phyloP scores from a whole-genome alignment of 2,329 filamentous ascomycete species.

The Cucurbitaria berberidis region DNA sequence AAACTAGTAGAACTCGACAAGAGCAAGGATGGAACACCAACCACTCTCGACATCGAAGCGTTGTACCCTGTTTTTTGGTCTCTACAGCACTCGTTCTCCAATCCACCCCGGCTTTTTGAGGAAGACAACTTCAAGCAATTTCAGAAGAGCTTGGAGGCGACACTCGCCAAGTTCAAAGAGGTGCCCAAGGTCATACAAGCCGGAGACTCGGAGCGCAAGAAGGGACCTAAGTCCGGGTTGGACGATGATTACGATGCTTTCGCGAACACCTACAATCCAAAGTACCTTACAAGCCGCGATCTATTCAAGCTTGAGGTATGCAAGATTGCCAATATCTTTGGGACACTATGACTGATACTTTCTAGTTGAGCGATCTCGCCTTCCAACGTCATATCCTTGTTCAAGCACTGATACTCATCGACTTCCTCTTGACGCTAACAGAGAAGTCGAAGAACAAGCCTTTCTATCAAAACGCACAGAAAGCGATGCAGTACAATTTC shows the following conservation, averaged over 20 bases:
- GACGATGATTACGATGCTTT: conserved; percentile 67
- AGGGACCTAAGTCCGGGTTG: conserved; percentile 64
- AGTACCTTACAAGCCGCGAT: conserved; percentile 96
- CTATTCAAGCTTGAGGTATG: conserved; percentile 90
- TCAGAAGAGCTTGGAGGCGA: conserved; percentile 67
- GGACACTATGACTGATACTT: conserved; percentile 35
- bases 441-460: conserved; percentile 81
- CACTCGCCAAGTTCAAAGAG: conserved; percentile 76
- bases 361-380: conserved; percentile 85
- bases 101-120: conserved; percentile 83
- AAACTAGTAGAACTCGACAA: conserved; percentile 56
- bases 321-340: conserved; percentile 21
- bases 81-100: conserved; percentile 88
- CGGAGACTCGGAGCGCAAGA: conserved; percentile 69
- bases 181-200: conserved; percentile 72
- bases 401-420: conserved; percentile 90
- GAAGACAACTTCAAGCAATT: conserved; percentile 69
- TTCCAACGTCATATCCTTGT: conserved; percentile 95
- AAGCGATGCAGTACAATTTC: conserved; percentile 84
- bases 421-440: conserved; percentile 92
- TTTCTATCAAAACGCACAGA: conserved; percentile 74
- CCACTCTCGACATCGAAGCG: conserved; percentile 67
- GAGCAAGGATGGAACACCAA: conserved; percentile 54
- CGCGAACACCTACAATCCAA: conserved; percentile 86
- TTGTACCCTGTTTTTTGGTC: conserved; percentile 96